phyloP scores from a whole-genome alignment of 1,284 basidiomycete genomes.

The Peniophora sp. region DNA sequence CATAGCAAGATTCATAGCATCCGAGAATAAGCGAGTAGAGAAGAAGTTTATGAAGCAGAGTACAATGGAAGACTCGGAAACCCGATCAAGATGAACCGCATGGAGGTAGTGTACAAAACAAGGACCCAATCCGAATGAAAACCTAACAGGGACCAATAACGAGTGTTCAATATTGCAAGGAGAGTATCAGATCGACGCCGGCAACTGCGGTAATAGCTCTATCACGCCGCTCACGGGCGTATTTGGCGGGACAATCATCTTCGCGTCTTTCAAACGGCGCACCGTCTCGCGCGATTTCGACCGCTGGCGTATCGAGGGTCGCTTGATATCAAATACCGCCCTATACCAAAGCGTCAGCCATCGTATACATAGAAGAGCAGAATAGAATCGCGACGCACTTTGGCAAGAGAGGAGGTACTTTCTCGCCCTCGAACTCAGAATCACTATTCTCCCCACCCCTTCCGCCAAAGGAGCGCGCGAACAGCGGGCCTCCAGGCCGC shows the following conservation, averaged over 20 bases:
- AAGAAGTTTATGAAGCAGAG: too few relatives aligned
- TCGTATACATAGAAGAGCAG: background rate
- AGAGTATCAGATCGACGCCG: too few relatives aligned
- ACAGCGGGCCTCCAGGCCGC: slow-evolving; percentile 19
- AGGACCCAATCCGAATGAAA: too few relatives aligned
- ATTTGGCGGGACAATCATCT: background rate
- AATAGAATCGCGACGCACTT: background rate
- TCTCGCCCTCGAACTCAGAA: background rate
- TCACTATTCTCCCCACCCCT: background rate
- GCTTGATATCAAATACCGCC: background rate
- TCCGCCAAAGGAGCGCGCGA: slow-evolving; percentile 16
- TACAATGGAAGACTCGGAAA: too few relatives aligned
- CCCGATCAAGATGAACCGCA: too few relatives aligned
- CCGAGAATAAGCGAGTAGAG: too few relatives aligned
- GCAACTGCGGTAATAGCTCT: background rate
- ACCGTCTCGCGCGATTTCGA: background rate
- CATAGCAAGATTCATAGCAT: too few relatives aligned
- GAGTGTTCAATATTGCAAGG: too few relatives aligned
- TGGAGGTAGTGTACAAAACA: too few relatives aligned
- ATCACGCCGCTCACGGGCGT: background rate
- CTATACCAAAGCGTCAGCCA: background rate
- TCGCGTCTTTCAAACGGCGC: background rate
- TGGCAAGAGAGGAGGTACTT: background rate
- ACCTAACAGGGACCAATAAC: too few relatives aligned
- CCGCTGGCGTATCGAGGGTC: background rate